Percentiles rank a stretch among this genome's conserved stretches.
Evolutionary conservation across 2,329 filamentous ascomycete genomes (phyloP).

Genomic region (Colletotrichum horii): DNA sequence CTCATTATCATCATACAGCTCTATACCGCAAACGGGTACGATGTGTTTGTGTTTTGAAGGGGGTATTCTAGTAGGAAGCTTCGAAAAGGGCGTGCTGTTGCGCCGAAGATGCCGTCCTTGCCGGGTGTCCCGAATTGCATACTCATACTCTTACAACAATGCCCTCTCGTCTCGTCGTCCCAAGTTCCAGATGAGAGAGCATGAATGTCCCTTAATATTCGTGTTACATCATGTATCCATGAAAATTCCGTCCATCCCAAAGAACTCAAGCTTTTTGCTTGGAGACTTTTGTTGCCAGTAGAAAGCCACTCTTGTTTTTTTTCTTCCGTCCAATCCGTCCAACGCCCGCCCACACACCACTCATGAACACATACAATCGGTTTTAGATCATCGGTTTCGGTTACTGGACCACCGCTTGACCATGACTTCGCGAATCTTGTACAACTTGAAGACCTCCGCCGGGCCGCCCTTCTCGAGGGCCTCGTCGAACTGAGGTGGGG

Average conservation of each 20-base stretch:
- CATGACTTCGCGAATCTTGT: conserved; percentile 80
- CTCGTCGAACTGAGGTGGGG: conserved; percentile 57
- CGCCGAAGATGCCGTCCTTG: background rate
- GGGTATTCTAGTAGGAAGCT: conserved; percentile 7
- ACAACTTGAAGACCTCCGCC: conserved; percentile 67
- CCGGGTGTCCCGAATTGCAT: background rate
- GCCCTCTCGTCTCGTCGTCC: background rate
- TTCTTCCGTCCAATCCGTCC: background rate
- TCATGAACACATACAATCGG: background rate
- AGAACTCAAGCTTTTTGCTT: background rate
- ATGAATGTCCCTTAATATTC: background rate
- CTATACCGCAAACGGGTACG: background rate
- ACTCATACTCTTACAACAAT: conserved; percentile 13
- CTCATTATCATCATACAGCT: conserved; percentile 3
- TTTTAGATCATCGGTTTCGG: conserved; percentile 57
- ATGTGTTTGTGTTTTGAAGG: background rate
- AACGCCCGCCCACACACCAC: background rate
- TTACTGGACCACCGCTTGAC: conserved; percentile 86
- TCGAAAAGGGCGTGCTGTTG: background rate
- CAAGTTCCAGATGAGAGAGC: background rate
- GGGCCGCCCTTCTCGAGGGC: conserved; percentile 58
- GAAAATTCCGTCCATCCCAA: background rate
- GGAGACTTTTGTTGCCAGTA: background rate
- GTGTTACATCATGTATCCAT: background rate
- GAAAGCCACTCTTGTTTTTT: background rate